A percentile compares a stretch with the other conserved stretches of the same genome.
Evolutionary conservation across 1,284 basidiomycete genomes (phyloP).

Genomic region (Schizophyllum commune): DNA sequence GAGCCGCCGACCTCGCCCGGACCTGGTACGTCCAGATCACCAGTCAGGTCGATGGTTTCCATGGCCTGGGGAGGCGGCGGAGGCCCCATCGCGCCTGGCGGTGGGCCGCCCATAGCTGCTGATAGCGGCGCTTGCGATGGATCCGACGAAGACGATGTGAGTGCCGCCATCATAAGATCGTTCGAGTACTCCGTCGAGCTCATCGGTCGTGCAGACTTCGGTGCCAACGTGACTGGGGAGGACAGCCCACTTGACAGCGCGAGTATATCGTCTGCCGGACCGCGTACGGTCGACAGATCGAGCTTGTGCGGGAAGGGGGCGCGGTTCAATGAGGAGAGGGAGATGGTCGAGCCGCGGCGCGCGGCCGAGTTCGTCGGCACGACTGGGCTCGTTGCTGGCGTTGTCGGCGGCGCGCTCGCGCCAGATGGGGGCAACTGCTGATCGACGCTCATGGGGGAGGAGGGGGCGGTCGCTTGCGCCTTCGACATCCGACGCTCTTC

Average conservation of each 20-base stretch:
- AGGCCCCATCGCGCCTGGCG: constrained; percentile 29
- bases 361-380: constrained; percentile 10
- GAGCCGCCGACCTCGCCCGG: constrained; percentile 39
- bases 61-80: constrained; percentile 26
- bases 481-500: constrained; percentile 49
- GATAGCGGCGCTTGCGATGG: constrained; percentile 10
- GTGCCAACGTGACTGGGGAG: constrained; percentile 72
- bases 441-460: constrained; percentile 21
- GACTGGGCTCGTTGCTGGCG: constrained; percentile 13
- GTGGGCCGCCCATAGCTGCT: constrained; percentile 13
- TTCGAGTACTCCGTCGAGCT: constrained; percentile 45
- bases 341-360: constrained; percentile 66
- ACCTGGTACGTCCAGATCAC: constrained; percentile 21
- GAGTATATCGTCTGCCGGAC: constrained; percentile 53
- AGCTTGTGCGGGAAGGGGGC: constrained; percentile 63
- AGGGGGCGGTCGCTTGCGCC: constrained; percentile 33
- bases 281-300: constrained; percentile 60
- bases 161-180: constrained; percentile 54
- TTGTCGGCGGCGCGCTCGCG: constrained; percentile 10
- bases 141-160: constrained; percentile 24
- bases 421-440: constrained; percentile 19
- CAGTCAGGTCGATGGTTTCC: constrained; percentile 32
- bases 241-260: constrained; percentile 50
- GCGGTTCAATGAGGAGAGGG: constrained; percentile 67
- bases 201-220: constrained; percentile 56